These are phyloP conservation scores for Podaxis pistillaris DNA, from an alignment of 768 basidiomycete species.

Conservation along the genomic window DNA sequence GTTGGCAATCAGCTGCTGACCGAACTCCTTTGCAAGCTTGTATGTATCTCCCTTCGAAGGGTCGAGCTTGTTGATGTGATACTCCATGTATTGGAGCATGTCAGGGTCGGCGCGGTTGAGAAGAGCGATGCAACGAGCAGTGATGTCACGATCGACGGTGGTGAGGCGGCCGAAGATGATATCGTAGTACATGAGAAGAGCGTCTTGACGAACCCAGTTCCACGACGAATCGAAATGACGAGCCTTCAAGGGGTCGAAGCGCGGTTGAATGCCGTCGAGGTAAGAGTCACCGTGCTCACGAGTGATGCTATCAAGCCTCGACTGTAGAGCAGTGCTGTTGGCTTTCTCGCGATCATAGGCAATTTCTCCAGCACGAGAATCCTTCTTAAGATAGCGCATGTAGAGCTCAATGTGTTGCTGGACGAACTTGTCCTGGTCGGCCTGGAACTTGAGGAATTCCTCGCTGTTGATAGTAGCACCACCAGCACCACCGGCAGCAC, in stretches of 20 bases:
- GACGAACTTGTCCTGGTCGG: slow-evolving; percentile 89
- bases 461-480: slow-evolving; percentile 96
- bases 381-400: slow-evolving; percentile 94
- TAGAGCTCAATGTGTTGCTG: slow-evolving; percentile 93
- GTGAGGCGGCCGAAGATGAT: slow-evolving; percentile 95
- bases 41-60: slow-evolving; percentile 86
- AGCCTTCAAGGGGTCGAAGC: slow-evolving; percentile 93
- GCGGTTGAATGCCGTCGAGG: slow-evolving; percentile 91
- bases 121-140: slow-evolving; percentile 94
- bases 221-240: slow-evolving; percentile 98
- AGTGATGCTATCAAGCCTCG: slow-evolving; percentile 82
- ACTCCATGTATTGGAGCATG: slow-evolving; percentile 93
- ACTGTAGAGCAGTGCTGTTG: slow-evolving; percentile 68
- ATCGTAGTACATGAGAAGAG: slow-evolving; percentile 95
- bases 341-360: slow-evolving; percentile 87
- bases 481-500: slow-evolving; percentile 60
- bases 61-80: slow-evolving; percentile 84
- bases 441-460: slow-evolving; percentile 95
- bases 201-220: slow-evolving; percentile 99
- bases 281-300: slow-evolving; percentile 94
- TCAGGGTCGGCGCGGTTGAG: slow-evolving; percentile 97
- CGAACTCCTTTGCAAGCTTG: slow-evolving; percentile 94
- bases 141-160: slow-evolving; percentile 94
- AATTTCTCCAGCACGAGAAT: slow-evolving; percentile 90
- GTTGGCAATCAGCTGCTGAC: slow-evolving; percentile 93